Conservation (phyloP, 2,329 filamentous ascomycete genomes). For the Atkinsonella texensis region DNA sequence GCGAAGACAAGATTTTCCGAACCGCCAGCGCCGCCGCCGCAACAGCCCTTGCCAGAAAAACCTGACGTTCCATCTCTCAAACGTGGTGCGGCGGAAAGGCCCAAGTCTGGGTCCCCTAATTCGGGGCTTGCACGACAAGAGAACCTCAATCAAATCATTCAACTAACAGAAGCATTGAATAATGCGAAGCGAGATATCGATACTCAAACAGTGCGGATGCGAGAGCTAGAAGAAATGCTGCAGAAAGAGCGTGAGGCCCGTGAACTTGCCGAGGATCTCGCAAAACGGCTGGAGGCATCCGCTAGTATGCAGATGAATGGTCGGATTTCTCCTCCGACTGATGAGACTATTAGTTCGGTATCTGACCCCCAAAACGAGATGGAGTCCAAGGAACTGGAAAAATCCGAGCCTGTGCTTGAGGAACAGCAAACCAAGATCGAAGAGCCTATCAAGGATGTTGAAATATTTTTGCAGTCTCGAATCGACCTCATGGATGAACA, state of each 20-base stretch:
- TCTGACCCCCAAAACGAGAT: constrained; percentile 9
- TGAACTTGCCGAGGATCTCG: constrained; percentile 72
- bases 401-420: neutral
- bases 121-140: constrained; percentile 49
- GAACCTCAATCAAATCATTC: constrained; percentile 61
- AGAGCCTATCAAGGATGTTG: constrained; percentile 14
- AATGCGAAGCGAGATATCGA: constrained; percentile 80
- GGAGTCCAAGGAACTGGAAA: neutral
- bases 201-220: constrained; percentile 65
- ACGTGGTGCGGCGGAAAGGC: constrained; percentile 62
- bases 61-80: constrained; percentile 69
- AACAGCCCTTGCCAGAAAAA: constrained; percentile 87
- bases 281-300: constrained; percentile 54
- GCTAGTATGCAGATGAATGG: constrained; percentile 23
- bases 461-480: constrained; percentile 42
- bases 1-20: constrained; percentile 80
- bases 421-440: neutral
- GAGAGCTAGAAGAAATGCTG: constrained; percentile 63
- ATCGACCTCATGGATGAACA: constrained; percentile 68
- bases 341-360: constrained; percentile 12
- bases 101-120: constrained; percentile 42
- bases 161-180: constrained; percentile 74
- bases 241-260: constrained; percentile 70
- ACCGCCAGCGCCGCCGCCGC: constrained; percentile 83
- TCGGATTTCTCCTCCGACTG: constrained; percentile 11